Percentiles rank a stretch among this genome's conserved stretches.
phyloP scores from a whole-genome alignment of 129 eudicot genomes.

The Lactuca sativa region DNA sequence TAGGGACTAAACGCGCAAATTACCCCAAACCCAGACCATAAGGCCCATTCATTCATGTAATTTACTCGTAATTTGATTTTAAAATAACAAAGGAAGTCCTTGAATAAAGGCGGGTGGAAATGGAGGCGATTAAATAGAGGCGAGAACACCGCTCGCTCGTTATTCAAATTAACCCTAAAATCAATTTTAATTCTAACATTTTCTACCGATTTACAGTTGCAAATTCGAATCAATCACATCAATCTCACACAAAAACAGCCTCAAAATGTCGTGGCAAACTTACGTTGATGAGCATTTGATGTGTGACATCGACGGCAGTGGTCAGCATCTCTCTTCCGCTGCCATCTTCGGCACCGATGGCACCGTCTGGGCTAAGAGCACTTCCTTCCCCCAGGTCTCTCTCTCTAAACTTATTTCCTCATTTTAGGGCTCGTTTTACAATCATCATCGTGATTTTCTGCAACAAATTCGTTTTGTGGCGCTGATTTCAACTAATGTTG shows the following conservation, averaged over 20 bases:
- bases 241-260: neutral
- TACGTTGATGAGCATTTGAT: constrained; percentile 87
- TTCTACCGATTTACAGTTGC: constrained; percentile 12
- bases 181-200: constrained; percentile 26
- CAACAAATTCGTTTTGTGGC: constrained; percentile 1
- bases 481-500: neutral
- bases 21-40: too few species aligned
- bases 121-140: constrained; percentile 31
- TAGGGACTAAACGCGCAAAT: too few species aligned
- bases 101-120: constrained; percentile 33
- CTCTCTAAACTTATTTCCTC: neutral
- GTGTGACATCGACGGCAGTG: constrained; percentile 70
- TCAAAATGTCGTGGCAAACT: constrained; percentile 88
- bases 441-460: neutral
- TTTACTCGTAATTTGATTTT: neutral
- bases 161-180: constrained; percentile 28
- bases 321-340: constrained; percentile 63
- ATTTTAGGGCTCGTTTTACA: neutral
- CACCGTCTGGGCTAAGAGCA: constrained; percentile 70
- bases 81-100: constrained; percentile 13
- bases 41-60: too few species aligned
- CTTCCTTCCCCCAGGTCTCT: constrained; percentile 54
- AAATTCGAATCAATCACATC: neutral
- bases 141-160: constrained; percentile 26
- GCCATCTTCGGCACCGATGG: constrained; percentile 78